Base-by-base conservation (phyloP, 2,329 filamentous ascomycete species). In the Xylariaceae sp. region DNA sequence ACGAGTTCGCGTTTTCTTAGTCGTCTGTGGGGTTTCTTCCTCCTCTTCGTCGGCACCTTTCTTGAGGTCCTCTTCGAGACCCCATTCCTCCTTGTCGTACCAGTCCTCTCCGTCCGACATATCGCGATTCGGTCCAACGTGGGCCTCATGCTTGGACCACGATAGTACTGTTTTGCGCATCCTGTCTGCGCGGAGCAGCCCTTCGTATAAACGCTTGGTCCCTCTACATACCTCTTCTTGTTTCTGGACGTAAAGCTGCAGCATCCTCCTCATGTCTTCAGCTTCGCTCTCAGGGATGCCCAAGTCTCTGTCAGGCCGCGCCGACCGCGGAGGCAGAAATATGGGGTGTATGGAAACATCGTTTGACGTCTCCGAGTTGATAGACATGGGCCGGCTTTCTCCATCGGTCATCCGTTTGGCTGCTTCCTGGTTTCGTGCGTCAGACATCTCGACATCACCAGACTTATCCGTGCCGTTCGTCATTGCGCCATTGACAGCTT, bases 31-130 rank as follows among this genome's bases (percentile, higher is more conserved):
- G 52, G 72, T 75, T 55, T 90, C 87, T 64, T 92, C 88, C 64
- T 94, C 89, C 61, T 92, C 89, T 63, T 87, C 85, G 54, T 90
- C 87, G 60, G 88, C 85, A 0, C 89, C 89, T 71, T 94, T 94
- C 66, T 89, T 86, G 7, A 92, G 70, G 57, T 88, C 85, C 53
- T 87, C 85, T 9, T 81, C 78, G 43, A 94, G 67, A 0, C 80
- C 81, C 87, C 88, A 92, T 69, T 89, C 86, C 46, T 89, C 85
- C 62, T 81, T 81, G 67, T 95, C 89, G 63, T 90, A 91, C 87
- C 88, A 95, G 65, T 95, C 89, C 72, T 95, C 89, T 11, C 88
- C 88, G 64, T 95, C 89, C 44, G 86, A 90, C 84, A 94, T 84
- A 66, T 91, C 87, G 44, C 83, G 68, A 64, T 83, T 82, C 15